A percentile compares a stretch with the other conserved stretches of the same genome.
Conservation (phyloP, 2,329 filamentous ascomycete species). For the Thelonectria blattea region DNA sequence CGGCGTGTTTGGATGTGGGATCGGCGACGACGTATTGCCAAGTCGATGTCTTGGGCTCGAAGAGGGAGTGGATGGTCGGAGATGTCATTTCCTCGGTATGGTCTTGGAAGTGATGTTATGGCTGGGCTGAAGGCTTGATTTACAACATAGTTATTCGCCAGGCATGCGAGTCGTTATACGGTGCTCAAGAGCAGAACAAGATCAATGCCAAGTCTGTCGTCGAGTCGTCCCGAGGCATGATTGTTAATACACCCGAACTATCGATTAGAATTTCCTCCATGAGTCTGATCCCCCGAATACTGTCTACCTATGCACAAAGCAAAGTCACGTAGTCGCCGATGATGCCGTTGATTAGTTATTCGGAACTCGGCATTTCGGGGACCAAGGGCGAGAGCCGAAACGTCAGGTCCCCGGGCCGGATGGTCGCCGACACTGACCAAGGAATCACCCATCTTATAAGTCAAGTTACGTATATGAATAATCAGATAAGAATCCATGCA, state of each 20-base stretch:
- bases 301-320: no score
- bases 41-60: constrained; percentile 52
- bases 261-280: no score
- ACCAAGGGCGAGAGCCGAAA: no score
- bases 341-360: not conserved
- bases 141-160: not conserved
- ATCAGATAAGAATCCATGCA: no score
- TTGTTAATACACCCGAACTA: not conserved
- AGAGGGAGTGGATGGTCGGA: constrained; percentile 46
- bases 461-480: not conserved
- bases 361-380: not conserved
- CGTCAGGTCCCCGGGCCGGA: not conserved
- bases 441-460: not conserved
- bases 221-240: not conserved
- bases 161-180: not conserved
- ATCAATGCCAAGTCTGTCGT: not conserved
- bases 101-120: not conserved
- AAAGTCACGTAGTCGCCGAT: not conserved
- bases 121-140: not conserved
- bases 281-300: no score
- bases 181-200: not conserved
- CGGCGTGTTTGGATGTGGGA: constrained; percentile 51
- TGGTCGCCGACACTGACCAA: not conserved
- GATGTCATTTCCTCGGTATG: not conserved
- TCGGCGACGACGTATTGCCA: constrained; percentile 67